Conservation (phyloP, 179 eudicot genomes). For the Silene noctiflora region DNA sequence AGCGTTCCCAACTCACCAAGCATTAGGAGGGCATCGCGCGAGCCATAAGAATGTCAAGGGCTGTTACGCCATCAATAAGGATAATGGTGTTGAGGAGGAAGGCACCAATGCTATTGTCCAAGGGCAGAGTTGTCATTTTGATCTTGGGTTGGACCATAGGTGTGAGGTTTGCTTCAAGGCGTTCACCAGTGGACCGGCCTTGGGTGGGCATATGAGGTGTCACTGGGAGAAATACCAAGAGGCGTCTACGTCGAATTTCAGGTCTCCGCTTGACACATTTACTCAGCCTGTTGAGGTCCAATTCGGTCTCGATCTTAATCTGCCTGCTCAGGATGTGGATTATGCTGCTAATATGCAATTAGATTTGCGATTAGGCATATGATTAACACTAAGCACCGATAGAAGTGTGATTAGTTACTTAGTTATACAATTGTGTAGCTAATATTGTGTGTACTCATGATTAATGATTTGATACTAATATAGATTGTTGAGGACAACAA, state of each 20-base stretch:
- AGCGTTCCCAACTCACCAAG: conserved; percentile 78
- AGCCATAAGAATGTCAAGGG: conserved; percentile 89
- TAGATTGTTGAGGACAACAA: not conserved
- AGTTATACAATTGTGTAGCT: no score
- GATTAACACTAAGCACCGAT: not conserved
- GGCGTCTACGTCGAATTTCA: not conserved
- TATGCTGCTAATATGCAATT: conserved; percentile 24
- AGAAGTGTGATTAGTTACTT: not conserved
- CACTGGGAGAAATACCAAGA: conserved; percentile 57
- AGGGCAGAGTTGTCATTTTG: conserved; percentile 3
- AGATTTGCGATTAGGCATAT: conserved; percentile 36
- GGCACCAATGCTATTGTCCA: not conserved
- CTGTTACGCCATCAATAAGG: conserved; percentile 45
- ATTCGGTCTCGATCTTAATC: conserved; percentile 28
- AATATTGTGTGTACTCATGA: not conserved
- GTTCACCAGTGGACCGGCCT: conserved; percentile 89
- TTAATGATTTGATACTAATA: conserved; percentile 2
- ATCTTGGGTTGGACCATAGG: conserved; percentile 26
- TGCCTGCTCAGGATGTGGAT: conserved; percentile 10
- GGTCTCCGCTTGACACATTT: conserved; percentile 1
- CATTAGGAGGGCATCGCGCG: conserved; percentile 83
- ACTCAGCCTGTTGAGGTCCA: conserved; percentile 12
- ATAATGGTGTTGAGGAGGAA: conserved; percentile 19
- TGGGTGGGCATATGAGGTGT: no score
- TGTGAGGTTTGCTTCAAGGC: no score